Evolutionary conservation across 805 yeast species (phyloP).

Genomic region (Candida ortonii): DNA sequence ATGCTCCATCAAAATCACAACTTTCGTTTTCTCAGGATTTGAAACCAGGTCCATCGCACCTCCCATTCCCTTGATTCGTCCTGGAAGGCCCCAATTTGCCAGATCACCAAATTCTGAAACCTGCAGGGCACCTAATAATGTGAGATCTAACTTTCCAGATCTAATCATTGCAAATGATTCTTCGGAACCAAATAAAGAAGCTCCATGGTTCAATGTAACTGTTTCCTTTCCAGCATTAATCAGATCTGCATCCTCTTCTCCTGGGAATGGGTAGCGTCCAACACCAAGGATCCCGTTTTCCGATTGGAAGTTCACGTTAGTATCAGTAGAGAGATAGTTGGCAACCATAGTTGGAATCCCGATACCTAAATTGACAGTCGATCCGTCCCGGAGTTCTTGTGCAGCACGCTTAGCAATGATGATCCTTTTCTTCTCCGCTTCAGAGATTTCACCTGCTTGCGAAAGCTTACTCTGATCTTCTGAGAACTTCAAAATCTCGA

Average conservation of each 20-base stretch:
- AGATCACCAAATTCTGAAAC: slow-evolving; percentile 47
- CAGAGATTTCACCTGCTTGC: slow-evolving; percentile 3
- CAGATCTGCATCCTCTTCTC: slow-evolving; percentile 46
- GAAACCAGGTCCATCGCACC: slow-evolving; percentile 56
- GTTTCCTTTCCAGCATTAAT: slow-evolving; percentile 54
- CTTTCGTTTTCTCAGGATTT: slow-evolving; percentile 42
- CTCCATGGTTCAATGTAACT: slow-evolving; percentile 43
- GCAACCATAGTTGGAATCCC: slow-evolving; percentile 53
- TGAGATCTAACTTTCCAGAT: slow-evolving; percentile 42
- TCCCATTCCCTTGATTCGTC: slow-evolving; percentile 51
- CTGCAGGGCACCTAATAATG: slow-evolving; percentile 49
- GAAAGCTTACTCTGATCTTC: no score
- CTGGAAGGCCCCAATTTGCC: slow-evolving; percentile 54
- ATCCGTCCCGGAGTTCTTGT: slow-evolving; percentile 42
- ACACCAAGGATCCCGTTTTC: slow-evolving; percentile 50
- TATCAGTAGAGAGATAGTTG: slow-evolving; percentile 34
- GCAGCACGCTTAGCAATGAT: slow-evolving; percentile 44
- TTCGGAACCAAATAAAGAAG: slow-evolving; percentile 46
- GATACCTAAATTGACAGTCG: slow-evolving; percentile 45
- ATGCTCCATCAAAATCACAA: slow-evolving; percentile 48
- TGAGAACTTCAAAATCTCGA: no score
- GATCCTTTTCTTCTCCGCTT: slow-evolving; percentile 17
- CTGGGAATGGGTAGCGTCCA: slow-evolving; percentile 42
- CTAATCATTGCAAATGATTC: slow-evolving; percentile 52
- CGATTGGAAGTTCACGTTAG: slow-evolving; percentile 42